Evolutionary conservation across 129 eudicot genomes (phyloP), one percentile per base, ranked within the genome.

Genomic region (Saposhnikovia divaricata): DNA sequence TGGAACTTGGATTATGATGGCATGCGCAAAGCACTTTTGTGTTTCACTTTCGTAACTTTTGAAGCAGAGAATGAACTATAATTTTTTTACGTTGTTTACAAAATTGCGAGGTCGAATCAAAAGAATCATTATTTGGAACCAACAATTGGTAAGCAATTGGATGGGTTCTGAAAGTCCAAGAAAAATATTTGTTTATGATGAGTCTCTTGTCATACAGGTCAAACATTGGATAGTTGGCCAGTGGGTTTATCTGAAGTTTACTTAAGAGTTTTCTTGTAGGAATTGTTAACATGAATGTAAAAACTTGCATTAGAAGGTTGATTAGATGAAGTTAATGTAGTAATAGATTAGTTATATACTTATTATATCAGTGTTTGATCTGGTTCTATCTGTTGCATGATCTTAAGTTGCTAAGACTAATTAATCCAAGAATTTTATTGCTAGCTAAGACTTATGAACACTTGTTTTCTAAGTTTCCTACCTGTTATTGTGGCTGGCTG

Each of bases 231-330:
- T 18, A 27, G 78, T 46, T 47, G 61, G 69, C 34, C 69, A 61
- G 69, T n/a, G 69, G 69, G 61, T 45, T 74, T 8, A 74, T 74
- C 59, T 45, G 61, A 25, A 46, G 78, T 34, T 46, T 27, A 46
- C 78, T 46, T 74, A 1, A 14, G 50, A 74, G 78, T 46, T 74
- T 45, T 6, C 78, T 74, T 45, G 78, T 74, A 74, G 27, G 50
- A 27, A 34, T 66, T 66, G 73, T 61, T 0, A 61, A 23, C 0
- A 61, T 61, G 69, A n/a, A 61, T n/a, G 69, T 61, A 61, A 61
- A 61, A 61, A n/a, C 69, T 61, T 61, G 69, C 3, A 25, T 61
- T 10, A 61, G 69, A 61, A 61, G 69, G 37, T n/a, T 61, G 34
- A n/a, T 25, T 8, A 59, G 34, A 61, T 61, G 69, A 25, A 61